phyloP scores from a whole-genome alignment of 192 early-diverging fungal species.

The Lunasporangiospora selenospora region DNA sequence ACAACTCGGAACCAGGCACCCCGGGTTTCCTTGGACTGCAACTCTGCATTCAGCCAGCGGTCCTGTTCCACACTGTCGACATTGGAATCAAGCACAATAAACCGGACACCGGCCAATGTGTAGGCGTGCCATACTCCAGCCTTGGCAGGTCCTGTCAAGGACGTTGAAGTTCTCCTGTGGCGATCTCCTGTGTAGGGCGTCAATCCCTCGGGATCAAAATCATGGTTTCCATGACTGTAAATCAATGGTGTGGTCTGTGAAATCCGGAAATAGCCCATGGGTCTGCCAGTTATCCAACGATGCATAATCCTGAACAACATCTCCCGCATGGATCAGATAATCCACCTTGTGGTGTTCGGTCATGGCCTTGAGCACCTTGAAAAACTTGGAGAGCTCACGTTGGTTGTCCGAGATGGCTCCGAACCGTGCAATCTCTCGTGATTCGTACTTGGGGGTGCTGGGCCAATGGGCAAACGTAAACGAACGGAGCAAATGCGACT shows the following conservation, averaged over 20 bases:
- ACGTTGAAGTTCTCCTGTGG: too few relatives aligned
- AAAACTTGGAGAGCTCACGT: constrained; percentile 39
- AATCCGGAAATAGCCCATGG: constrained; percentile 61
- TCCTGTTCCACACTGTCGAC: constrained; percentile 66
- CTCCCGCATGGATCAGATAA: constrained; percentile 73
- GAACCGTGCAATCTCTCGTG: constrained; percentile 51
- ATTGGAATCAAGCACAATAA: constrained; percentile 75
- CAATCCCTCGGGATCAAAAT: constrained; percentile 62
- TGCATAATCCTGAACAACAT: constrained; percentile 65
- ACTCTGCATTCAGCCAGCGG: constrained; percentile 64
- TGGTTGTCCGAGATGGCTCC: constrained; percentile 57
- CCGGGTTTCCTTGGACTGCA: constrained; percentile 59
- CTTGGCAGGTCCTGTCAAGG: constrained; percentile 10
- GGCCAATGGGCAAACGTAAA: constrained; percentile 40
- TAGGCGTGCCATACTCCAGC: constrained; percentile 64
- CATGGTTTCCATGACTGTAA: constrained; percentile 81
- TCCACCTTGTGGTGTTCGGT: constrained; percentile 51
- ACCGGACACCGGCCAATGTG: constrained; percentile 64
- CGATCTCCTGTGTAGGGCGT: constrained; percentile 60
- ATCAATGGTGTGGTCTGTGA: constrained; percentile 66
- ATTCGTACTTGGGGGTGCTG: constrained; percentile 46
- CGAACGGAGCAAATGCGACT: constrained; percentile 29
- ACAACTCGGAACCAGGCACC: constrained; percentile 68
- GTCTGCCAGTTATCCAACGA: constrained; percentile 76
- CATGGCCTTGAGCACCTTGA: constrained; percentile 34